Evolutionary conservation across 495 filamentous ascomycete genomes (phyloP).

Genomic region (Podospora conica): DNA sequence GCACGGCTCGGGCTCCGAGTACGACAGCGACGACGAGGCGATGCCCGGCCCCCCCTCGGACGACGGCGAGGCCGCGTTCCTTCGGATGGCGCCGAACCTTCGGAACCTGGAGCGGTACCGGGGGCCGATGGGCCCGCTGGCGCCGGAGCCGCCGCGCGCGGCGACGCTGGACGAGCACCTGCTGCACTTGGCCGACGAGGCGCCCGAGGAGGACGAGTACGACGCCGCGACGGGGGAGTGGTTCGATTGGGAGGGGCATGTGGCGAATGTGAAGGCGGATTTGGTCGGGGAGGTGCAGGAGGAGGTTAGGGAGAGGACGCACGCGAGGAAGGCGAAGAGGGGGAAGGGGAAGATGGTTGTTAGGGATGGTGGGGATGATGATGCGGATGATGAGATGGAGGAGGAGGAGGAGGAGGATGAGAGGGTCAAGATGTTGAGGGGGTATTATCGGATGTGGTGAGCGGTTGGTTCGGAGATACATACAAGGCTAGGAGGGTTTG

Average conservation of each 20-base stretch:
- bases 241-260: constrained; percentile 10
- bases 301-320: not conserved
- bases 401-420: constrained; percentile 17
- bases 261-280: not conserved
- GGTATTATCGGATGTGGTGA: constrained; percentile 27
- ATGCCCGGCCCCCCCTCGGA: too few species aligned
- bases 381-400: constrained; percentile 2
- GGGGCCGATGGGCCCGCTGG: not conserved
- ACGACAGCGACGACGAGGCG: too few species aligned
- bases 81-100: not conserved
- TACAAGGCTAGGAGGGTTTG: not conserved
- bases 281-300: not conserved
- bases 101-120: not conserved
- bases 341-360: not conserved
- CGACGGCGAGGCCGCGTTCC: not conserved
- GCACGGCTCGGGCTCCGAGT: not conserved
- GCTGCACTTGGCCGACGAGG: not conserved
- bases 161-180: constrained; percentile 1
- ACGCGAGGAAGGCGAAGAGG: not conserved
- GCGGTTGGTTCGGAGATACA: not conserved
- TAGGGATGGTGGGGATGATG: not conserved
- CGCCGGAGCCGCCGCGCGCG: not conserved
- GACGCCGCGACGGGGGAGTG: not conserved
- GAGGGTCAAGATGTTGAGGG: constrained; percentile 4
- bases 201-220: constrained; percentile 4